These are phyloP conservation scores for Globisporangium polare DNA, from an alignment of 352 stramenopile genomes.

Conservation along the genomic window DNA sequence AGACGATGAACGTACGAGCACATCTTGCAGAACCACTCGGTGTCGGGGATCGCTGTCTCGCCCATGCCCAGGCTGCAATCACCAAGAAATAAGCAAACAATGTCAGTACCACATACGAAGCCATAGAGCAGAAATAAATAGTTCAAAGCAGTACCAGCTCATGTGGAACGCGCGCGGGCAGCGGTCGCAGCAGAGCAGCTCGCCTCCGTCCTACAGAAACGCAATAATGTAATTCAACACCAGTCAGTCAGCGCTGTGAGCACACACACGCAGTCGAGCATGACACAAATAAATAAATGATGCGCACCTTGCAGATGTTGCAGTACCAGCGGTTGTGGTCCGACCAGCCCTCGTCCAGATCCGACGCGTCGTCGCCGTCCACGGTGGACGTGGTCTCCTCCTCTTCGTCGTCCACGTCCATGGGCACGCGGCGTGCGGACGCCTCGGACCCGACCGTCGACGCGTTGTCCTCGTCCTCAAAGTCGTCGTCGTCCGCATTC, in stretches of 20 bases:
- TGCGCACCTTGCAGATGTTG: constrained; percentile 79
- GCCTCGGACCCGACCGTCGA: constrained; percentile 14
- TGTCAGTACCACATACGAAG: constrained; percentile 2
- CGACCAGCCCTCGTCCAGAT: constrained; percentile 61
- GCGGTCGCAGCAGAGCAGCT: constrained; percentile 89
- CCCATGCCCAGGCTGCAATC: constrained; percentile 63
- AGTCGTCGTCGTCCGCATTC: constrained; percentile 18
- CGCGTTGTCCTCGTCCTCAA: constrained; percentile 22
- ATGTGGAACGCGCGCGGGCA: constrained; percentile 93
- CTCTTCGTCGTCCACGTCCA: constrained; percentile 26
- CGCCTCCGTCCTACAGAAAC: constrained; percentile 48
- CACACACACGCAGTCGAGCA: not conserved
- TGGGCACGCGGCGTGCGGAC: constrained; percentile 11
- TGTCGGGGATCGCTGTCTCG: constrained; percentile 72
- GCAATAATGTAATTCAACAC: not conserved
- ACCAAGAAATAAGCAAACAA: not conserved
- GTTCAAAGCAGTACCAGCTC: constrained; percentile 45
- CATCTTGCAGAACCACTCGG: constrained; percentile 88
- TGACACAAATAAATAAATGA: not conserved
- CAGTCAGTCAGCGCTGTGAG: not conserved
- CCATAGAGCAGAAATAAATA: not conserved
- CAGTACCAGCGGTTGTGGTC: constrained; percentile 90
- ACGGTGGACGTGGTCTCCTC: constrained; percentile 23
- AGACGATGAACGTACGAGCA: constrained; percentile 51
- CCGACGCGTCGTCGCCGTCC: constrained; percentile 33